phyloP scores from a whole-genome alignment of 352 stramenopile genomes.

The Phytophthora melonis region DNA sequence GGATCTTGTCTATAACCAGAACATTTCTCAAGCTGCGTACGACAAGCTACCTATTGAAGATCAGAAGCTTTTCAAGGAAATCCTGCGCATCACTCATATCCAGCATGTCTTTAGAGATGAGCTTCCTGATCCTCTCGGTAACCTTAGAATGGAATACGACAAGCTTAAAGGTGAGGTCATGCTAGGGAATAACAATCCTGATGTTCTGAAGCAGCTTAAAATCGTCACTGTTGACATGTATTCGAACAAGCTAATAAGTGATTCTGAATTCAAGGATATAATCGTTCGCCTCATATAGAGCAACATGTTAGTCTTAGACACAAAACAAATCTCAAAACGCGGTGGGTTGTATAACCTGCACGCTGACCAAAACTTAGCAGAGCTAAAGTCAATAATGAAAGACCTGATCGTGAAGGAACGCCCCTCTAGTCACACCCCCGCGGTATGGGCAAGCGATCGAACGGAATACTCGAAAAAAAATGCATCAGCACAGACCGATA shows the following conservation, averaged over 20 bases:
- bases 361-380: constrained; percentile 14
- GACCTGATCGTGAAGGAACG: constrained; percentile 4
- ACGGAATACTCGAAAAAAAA: background rate
- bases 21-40: too few relatives aligned
- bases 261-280: constrained; percentile 12
- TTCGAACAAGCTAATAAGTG: constrained; percentile 10
- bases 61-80: too few relatives aligned
- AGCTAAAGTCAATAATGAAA: constrained; percentile 22
- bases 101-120: too few relatives aligned
- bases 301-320: background rate
- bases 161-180: constrained; percentile 20
- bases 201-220: constrained; percentile 18
- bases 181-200: constrained; percentile 23
- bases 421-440: background rate
- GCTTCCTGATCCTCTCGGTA: too few relatives aligned
- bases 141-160: constrained; percentile 6
- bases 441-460: background rate
- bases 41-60: too few relatives aligned
- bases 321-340: background rate
- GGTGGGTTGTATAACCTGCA: constrained; percentile 9
- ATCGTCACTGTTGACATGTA: constrained; percentile 11
- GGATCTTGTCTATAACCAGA: too few relatives aligned
- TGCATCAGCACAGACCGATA: background rate
- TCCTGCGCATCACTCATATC: too few relatives aligned
- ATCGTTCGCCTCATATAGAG: background rate